Conservation (phyloP, 2,329 filamentous ascomycete genomes). For the Xylariaceae sp. region DNA sequence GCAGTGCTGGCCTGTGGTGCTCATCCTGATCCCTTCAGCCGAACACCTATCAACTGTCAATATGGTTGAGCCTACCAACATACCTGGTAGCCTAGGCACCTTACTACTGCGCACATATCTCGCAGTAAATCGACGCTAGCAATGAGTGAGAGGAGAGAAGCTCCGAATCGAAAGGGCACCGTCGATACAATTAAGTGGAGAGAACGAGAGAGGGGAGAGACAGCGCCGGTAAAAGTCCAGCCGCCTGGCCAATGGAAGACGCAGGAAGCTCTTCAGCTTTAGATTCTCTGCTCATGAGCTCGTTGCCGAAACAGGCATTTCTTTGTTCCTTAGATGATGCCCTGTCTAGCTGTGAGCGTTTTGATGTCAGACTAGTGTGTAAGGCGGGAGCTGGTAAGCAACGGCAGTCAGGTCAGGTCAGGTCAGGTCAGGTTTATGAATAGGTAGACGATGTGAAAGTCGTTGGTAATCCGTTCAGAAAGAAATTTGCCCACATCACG, state of each 20-base stretch:
- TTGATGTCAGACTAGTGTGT: conserved; percentile 1
- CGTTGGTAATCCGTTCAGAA: background rate
- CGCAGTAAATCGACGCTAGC: conserved; percentile 12
- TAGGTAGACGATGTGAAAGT: no score
- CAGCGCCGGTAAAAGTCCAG: conserved; percentile 1
- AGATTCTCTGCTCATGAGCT: no score
- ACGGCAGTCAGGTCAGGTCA: background rate
- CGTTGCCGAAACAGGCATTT: no score
- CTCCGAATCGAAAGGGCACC: no score
- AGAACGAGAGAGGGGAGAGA: no score
- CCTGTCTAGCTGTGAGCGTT: background rate
- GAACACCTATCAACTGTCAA: background rate
- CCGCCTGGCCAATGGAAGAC: conserved; percentile 9
- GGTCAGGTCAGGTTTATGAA: no score
- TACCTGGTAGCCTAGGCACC: no score
- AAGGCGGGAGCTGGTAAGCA: background rate
- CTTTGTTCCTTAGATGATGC: background rate
- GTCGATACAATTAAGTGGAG: no score
- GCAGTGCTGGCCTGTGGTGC: background rate
- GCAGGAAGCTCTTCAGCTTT: conserved; percentile 13
- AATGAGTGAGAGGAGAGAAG: no score
- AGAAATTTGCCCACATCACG: background rate
- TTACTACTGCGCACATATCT: background rate
- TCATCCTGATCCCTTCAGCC: background rate
- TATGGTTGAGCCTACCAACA: no score